These are phyloP conservation scores for Trametes sp. DNA, from an alignment of 1,284 basidiomycete genomes.

Conservation along the genomic window DNA sequence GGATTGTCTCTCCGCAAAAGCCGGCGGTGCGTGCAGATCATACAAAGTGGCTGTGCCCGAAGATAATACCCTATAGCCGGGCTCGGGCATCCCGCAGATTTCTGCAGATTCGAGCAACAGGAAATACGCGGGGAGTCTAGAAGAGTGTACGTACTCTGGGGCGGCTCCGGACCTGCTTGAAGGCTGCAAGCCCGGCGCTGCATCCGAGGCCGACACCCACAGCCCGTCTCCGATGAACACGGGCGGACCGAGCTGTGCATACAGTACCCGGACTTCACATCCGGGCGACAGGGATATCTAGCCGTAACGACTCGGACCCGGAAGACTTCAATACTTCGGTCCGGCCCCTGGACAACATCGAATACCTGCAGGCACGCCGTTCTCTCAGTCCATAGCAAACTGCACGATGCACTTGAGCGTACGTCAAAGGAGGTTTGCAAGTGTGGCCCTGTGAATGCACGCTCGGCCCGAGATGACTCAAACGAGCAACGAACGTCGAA, in stretches of 20 bases:
- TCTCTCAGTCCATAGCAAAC: no score
- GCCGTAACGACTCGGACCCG: neutral
- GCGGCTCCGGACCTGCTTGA: neutral
- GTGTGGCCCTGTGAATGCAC: neutral
- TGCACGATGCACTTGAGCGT: no score
- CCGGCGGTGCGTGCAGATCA: neutral
- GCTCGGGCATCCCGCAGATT: neutral
- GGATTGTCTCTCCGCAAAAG: neutral
- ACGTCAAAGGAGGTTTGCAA: no score
- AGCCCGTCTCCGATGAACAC: neutral
- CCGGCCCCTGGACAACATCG: no score
- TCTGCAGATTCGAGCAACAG: neutral
- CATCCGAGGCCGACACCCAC: neutral
- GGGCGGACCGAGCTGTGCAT: neutral
- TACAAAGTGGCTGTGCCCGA: neutral
- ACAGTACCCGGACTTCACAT: neutral
- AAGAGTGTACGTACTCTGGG: neutral
- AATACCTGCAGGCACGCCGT: no score
- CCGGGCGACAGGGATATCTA: neutral
- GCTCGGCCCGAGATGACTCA: slow-evolving; percentile 16
- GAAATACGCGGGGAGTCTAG: no score
- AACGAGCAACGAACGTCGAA: neutral
- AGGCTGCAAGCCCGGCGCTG: neutral
- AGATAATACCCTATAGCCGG: neutral
- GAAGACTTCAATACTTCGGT: no score